phyloP scores from a whole-genome alignment of 2,329 filamentous ascomycete species.

The Aureobasidium melanogenum region DNA sequence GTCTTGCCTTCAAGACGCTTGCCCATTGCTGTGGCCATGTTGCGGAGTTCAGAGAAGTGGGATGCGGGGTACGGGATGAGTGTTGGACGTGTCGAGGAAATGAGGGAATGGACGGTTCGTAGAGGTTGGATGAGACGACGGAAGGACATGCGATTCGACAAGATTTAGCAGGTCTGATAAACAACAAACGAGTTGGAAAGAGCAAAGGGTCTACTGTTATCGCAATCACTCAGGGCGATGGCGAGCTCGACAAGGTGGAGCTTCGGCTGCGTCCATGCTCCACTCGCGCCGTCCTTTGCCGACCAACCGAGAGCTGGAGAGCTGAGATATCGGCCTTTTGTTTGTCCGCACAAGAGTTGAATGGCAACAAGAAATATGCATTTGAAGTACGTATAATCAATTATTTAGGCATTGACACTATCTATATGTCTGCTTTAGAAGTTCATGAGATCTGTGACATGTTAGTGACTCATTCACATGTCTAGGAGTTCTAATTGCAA shows the following conservation, averaged over 20 bases:
- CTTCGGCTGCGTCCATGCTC: not conserved
- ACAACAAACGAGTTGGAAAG: not conserved
- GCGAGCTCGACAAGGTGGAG: conserved; percentile 2
- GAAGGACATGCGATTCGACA: conserved; percentile 1
- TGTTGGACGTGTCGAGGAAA: not conserved
- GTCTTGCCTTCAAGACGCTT: conserved; percentile 92
- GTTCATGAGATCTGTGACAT: conserved; percentile 15
- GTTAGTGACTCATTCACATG: not conserved
- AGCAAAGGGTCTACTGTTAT: not conserved
- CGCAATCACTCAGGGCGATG: not conserved
- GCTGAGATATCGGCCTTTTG: not conserved
- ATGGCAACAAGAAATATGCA: not conserved
- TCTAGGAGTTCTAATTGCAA: not conserved
- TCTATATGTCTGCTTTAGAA: conserved; percentile 13
- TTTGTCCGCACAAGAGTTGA: not conserved
- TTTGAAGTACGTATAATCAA: not conserved
- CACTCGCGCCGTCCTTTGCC: conserved; percentile 5
- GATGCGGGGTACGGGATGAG: conserved; percentile 4
- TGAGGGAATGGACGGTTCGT: not conserved
- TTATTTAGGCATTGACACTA: not conserved
- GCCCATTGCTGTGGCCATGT: conserved; percentile 59
- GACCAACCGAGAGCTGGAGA: conserved; percentile 2
- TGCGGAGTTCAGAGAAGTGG: conserved; percentile 24
- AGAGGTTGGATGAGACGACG: not conserved
- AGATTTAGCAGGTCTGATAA: not conserved